These are phyloP conservation scores for Tolypocladium ovalisporum DNA, from an alignment of 2,329 filamentous ascomycete species.

Conservation along the genomic window DNA sequence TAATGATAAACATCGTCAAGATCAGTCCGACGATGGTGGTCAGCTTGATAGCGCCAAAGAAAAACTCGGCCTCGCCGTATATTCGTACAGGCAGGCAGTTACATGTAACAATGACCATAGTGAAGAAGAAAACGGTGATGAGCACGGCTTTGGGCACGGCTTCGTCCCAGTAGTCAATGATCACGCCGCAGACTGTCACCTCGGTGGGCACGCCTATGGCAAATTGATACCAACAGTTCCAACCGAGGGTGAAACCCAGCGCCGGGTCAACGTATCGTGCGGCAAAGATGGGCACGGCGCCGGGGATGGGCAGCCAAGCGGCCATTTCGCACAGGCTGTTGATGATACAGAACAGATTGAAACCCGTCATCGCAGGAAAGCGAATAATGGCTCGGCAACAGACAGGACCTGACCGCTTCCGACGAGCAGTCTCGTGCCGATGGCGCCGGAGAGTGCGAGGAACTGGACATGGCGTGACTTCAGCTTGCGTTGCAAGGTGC, in stretches of 20 bases:
- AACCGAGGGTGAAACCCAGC: slow-evolving; percentile 36
- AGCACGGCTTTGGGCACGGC: slow-evolving; percentile 16
- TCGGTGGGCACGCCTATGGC: slow-evolving; percentile 38
- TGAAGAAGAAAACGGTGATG: slow-evolving; percentile 24
- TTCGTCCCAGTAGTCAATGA: slow-evolving; percentile 33
- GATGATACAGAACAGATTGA: slow-evolving; percentile 37
- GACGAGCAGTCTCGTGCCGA: slow-evolving; percentile 33
- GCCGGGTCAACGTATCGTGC: slow-evolving; percentile 36
- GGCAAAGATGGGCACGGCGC: slow-evolving; percentile 39
- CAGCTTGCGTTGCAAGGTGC: slow-evolving; percentile 24
- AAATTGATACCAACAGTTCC: slow-evolving; percentile 42
- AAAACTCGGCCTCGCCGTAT: slow-evolving; percentile 44
- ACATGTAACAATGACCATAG: slow-evolving; percentile 24
- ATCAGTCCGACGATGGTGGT: slow-evolving; percentile 37
- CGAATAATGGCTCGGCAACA: slow-evolving; percentile 28
- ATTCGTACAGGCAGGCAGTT: slow-evolving; percentile 29
- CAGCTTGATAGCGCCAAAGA: slow-evolving; percentile 36
- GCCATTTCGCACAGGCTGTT: slow-evolving; percentile 46
- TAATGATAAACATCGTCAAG: slow-evolving; percentile 36
- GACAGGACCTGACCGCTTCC: slow-evolving; percentile 31
- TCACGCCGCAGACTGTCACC: slow-evolving; percentile 32
- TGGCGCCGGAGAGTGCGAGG: slow-evolving; percentile 28
- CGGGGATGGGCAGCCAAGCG: slow-evolving; percentile 48
- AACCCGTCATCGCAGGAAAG: slow-evolving; percentile 30
- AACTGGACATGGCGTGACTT: slow-evolving; percentile 31